Conservation (phyloP, 306 rosid species). For the Echinosophora koreensis region DNA sequence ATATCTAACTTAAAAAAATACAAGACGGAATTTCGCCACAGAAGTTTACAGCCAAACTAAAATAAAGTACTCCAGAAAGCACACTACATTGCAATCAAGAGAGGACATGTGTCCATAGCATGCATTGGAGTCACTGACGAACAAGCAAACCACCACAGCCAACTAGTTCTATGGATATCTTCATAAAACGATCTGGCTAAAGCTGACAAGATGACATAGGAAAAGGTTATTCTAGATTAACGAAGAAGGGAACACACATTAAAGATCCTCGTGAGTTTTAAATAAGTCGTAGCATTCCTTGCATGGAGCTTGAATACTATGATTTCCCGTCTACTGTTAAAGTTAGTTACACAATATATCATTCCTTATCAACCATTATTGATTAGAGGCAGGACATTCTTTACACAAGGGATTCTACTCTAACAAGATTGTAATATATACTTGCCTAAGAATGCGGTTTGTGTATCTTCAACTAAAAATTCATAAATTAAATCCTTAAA, state of each 20-base stretch:
- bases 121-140: background rate
- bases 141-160: background rate
- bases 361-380: background rate
- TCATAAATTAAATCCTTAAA: background rate
- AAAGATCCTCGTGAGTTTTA: background rate
- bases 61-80: background rate
- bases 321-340: background rate
- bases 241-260: background rate
- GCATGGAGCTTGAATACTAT: background rate
- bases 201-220: background rate
- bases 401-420: background rate
- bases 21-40: background rate
- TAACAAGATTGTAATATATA: constrained; percentile 2
- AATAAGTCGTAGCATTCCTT: background rate
- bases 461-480: background rate
- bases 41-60: background rate
- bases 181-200: background rate
- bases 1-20: background rate
- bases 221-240: background rate
- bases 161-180: background rate
- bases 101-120: background rate
- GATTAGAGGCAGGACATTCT: background rate
- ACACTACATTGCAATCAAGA: background rate
- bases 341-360: background rate
- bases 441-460: background rate